phyloP scores from a whole-genome alignment of 1,139 yeast genomes.

The Entelexis paramagnoliae region DNA sequence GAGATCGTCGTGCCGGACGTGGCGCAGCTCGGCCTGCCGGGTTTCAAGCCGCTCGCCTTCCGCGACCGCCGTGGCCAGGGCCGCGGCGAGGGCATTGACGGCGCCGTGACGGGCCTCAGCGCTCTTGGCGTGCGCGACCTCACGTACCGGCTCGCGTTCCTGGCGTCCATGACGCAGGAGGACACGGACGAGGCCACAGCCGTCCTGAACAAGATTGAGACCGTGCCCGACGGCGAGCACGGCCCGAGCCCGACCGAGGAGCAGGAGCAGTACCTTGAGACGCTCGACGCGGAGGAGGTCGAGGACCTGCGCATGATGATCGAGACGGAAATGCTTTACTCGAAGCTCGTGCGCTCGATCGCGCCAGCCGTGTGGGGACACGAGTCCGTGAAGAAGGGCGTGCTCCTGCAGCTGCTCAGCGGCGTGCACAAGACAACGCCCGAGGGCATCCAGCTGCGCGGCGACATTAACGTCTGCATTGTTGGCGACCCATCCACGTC shows the following conservation, averaged over 20 bases:
- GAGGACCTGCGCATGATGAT: conserved; percentile 85
- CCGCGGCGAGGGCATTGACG: conserved; percentile 60
- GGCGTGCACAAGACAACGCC: conserved; percentile 94
- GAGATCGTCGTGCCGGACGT: conserved; percentile 95
- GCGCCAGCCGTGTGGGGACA: conserved; percentile 98
- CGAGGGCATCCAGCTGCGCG: conserved; percentile 92
- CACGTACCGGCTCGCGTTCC: conserved; percentile 82
- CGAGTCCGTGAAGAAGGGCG: conserved; percentile 86
- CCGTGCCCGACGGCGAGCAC: conserved; percentile 32
- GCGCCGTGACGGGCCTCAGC: conserved; percentile 79
- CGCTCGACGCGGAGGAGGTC: conserved; percentile 74
- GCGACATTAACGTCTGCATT: conserved; percentile 91
- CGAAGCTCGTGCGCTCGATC: conserved; percentile 74
- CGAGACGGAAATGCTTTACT: conserved; percentile 74
- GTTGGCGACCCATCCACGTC: conserved; percentile 99
- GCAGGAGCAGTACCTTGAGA: conserved; percentile 70
- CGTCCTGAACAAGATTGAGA: conserved; percentile 22
- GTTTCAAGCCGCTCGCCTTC: conserved; percentile 77
- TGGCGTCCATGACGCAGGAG: conserved; percentile 76
- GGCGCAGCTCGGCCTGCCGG: conserved; percentile 91
- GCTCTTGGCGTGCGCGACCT: conserved; percentile 88
- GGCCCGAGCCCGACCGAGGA: conserved; percentile 33
- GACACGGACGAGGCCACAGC: conserved; percentile 31
- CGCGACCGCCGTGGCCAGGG: conserved; percentile 56
- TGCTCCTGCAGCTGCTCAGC: conserved; percentile 76